Conservation (phyloP, 176 grass and related monocot genomes). For the Pontederia crassipes region DNA sequence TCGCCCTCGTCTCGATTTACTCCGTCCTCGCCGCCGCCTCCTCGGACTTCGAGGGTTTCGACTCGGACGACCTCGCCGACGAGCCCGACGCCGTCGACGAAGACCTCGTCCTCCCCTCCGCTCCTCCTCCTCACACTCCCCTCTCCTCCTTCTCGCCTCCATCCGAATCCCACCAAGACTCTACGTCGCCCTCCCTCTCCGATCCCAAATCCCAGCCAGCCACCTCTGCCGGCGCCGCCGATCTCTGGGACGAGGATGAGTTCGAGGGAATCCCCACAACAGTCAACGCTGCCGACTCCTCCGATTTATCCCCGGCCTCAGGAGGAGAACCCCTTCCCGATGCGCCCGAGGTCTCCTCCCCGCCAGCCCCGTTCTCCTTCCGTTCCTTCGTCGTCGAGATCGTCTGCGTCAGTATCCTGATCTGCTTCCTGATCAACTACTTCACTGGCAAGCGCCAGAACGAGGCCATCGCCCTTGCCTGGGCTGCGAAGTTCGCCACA, state of each 20-base stretch:
- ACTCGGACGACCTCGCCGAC: conserved; percentile 51
- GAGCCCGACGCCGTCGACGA: conserved; percentile 22
- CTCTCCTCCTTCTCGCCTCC: conserved; percentile 11
- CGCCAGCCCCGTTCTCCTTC: conserved; percentile 23
- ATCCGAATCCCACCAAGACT: conserved; percentile 12
- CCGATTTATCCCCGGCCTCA: neutral
- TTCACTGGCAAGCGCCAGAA: conserved; percentile 82
- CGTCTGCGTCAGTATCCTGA: conserved; percentile 72
- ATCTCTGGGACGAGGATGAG: conserved; percentile 98
- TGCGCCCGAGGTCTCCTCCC: conserved; percentile 7
- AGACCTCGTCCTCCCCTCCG: conserved; percentile 29
- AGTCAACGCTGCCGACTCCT: neutral
- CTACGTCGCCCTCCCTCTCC: conserved; percentile 27
- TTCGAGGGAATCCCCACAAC: conserved; percentile 82
- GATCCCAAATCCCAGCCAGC: conserved; percentile 8
- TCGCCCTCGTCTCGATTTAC: conserved; percentile 19
- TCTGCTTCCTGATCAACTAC: conserved; percentile 93
- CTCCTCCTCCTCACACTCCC: conserved; percentile 24
- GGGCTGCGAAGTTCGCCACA: conserved; percentile 84
- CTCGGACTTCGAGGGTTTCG: conserved; percentile 87
- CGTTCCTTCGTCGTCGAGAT: conserved; percentile 67
- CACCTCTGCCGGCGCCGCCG: conserved; percentile 30
- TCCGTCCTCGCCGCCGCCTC: conserved; percentile 36
- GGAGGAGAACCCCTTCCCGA: conserved; percentile 31
- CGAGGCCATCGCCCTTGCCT: conserved; percentile 78